Conservation (phyloP, 2,329 filamentous ascomycete genomes). For the Botrytis porri region DNA sequence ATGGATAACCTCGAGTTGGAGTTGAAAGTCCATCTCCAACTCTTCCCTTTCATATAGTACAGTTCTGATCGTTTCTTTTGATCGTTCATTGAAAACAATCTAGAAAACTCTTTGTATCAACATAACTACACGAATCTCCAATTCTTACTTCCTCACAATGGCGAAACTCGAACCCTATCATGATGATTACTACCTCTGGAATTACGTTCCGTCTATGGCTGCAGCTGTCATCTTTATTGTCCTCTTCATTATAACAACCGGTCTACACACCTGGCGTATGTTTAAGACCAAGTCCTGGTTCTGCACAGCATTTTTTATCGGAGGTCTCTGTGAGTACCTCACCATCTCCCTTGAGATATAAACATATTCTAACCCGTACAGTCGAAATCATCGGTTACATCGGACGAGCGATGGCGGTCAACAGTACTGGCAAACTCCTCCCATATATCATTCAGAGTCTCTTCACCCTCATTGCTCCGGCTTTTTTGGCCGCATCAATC, state of each 20-base stretch:
- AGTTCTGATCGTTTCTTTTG: background rate
- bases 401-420: conserved; percentile 31
- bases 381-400: conserved; percentile 43
- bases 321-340: conserved; percentile 40
- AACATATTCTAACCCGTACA: conserved; percentile 21
- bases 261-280: conserved; percentile 35
- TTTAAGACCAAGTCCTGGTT: conserved; percentile 34
- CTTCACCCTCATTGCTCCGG: conserved; percentile 42
- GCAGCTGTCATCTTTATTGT: conserved; percentile 43
- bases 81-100: background rate
- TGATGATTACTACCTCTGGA: background rate
- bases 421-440: conserved; percentile 28
- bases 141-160: background rate
- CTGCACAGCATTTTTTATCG: conserved; percentile 40
- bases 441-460: conserved; percentile 40
- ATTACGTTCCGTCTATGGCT: conserved; percentile 46
- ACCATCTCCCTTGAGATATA: background rate
- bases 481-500: conserved; percentile 41
- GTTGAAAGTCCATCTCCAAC: background rate
- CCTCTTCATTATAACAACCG: conserved; percentile 36
- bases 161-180: background rate
- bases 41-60: background rate
- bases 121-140: background rate
- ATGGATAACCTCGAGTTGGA: background rate
- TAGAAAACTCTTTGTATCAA: background rate